phyloP scores from a whole-genome alignment of 1,139 yeast species.

The Blastobotrys malaysiensis region DNA sequence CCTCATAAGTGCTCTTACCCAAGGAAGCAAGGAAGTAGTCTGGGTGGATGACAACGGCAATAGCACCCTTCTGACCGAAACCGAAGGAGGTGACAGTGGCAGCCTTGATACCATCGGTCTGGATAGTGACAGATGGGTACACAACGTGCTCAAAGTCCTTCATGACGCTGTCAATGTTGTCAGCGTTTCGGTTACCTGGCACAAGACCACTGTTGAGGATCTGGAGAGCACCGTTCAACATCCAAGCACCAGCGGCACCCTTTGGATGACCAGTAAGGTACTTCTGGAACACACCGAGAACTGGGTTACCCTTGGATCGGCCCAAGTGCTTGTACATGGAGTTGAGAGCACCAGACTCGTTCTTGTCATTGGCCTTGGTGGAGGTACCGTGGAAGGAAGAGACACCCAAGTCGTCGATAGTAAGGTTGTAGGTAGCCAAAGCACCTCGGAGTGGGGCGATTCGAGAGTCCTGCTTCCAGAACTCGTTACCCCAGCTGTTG shows the following conservation, averaged over 20 bases:
- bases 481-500: slow-evolving; percentile 92
- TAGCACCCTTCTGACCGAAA: slow-evolving; percentile 99
- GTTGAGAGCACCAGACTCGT: slow-evolving; percentile 87
- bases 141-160: slow-evolving; percentile 83
- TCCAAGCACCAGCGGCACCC: slow-evolving; percentile 99
- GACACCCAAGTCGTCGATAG: slow-evolving; percentile 91
- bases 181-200: slow-evolving; percentile 99
- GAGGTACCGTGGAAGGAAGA: slow-evolving; percentile 99
- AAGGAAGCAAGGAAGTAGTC: slow-evolving; percentile 88
- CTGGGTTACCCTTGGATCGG: slow-evolving; percentile 96
- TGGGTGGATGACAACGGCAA: slow-evolving; percentile 85
- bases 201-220: slow-evolving; percentile 87
- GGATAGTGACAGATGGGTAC: slow-evolving; percentile 89
- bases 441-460: slow-evolving; percentile 98
- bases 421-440: slow-evolving; percentile 84
- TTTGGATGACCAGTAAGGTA: slow-evolving; percentile 99
- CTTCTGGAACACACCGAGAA: slow-evolving; percentile 97
- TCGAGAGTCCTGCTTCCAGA: slow-evolving; percentile 85
- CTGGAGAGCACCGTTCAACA: slow-evolving; percentile 98
- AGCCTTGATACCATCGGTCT: slow-evolving; percentile 97
- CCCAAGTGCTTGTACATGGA: slow-evolving; percentile 93
- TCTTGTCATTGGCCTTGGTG: slow-evolving; percentile 96
- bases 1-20: slow-evolving; percentile 61
- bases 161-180: slow-evolving; percentile 78
- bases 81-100: slow-evolving; percentile 96